phyloP scores from a whole-genome alignment of 371 early-diverging fungal genomes.

The Rhizoclosmatium hyalinum region DNA sequence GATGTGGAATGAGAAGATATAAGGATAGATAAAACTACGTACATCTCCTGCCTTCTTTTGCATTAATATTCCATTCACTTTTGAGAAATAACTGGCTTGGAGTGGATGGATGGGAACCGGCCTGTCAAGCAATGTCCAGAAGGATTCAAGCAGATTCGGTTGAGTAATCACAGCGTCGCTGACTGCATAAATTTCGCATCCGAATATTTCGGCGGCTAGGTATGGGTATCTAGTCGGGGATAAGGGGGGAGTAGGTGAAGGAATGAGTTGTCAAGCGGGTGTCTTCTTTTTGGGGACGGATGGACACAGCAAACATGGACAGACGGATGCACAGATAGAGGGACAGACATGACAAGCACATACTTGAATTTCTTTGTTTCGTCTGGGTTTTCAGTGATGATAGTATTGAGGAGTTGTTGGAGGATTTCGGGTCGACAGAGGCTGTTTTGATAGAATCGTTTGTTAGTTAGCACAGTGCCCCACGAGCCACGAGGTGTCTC shows the following conservation, averaged over 20 bases:
- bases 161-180: slow-evolving; percentile 75
- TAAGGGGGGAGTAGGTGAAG: not conserved
- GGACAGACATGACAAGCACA: not conserved
- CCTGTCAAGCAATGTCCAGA: slow-evolving; percentile 83
- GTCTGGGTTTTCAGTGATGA: slow-evolving; percentile 66
- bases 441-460: slow-evolving; percentile 43
- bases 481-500: slow-evolving; percentile 1
- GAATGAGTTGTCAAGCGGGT: not conserved
- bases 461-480: not conserved
- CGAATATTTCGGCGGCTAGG: slow-evolving; percentile 83
- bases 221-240: slow-evolving; percentile 71
- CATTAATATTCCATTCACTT: slow-evolving; percentile 83
- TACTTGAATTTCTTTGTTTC: slow-evolving; percentile 77
- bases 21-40: slow-evolving; percentile 20
- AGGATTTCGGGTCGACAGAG: slow-evolving; percentile 68
- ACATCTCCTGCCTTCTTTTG: slow-evolving; percentile 83
- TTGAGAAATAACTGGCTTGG: slow-evolving; percentile 86
- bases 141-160: slow-evolving; percentile 71
- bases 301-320: too few relatives aligned
- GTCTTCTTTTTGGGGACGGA: not conserved
- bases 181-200: slow-evolving; percentile 84
- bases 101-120: slow-evolving; percentile 75
- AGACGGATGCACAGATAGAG: too few relatives aligned
- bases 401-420: slow-evolving; percentile 66
- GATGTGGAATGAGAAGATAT: not conserved